Conservation (phyloP, 1,284 basidiomycete species). For the Omphalotus olearius region DNA sequence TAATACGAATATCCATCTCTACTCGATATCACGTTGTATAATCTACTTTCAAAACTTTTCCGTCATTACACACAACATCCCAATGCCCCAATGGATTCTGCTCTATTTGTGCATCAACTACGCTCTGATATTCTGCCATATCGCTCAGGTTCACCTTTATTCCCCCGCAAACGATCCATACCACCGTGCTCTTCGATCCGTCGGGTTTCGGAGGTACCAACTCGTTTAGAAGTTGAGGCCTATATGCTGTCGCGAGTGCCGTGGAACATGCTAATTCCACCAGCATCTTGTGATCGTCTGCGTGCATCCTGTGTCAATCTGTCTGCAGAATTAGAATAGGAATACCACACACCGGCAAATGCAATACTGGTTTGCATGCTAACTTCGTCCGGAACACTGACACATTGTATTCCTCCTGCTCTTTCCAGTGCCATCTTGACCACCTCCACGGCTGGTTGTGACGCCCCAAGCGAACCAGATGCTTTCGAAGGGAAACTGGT, state of each 20-base stretch:
- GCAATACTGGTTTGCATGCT: constrained; percentile 52
- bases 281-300: constrained; percentile 72
- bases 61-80: constrained; percentile 34
- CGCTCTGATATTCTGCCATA: constrained; percentile 38
- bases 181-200: constrained; percentile 33
- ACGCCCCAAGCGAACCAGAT: constrained; percentile 65
- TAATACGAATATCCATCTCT: too few relatives aligned
- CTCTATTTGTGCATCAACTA: constrained; percentile 31
- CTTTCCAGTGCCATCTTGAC: constrained; percentile 61
- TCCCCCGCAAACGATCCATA: constrained; percentile 71
- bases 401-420: constrained; percentile 47
- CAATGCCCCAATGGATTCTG: constrained; percentile 21
- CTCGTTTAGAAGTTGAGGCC: constrained; percentile 45
- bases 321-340: constrained; percentile 1
- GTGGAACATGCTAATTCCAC: constrained; percentile 71
- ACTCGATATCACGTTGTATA: constrained; percentile 15
- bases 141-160: constrained; percentile 61
- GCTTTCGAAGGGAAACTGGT: constrained; percentile 56
- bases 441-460: constrained; percentile 52
- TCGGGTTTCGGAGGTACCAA: constrained; percentile 35
- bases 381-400: constrained; percentile 62
- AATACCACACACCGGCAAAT: constrained; percentile 49
- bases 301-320: constrained; percentile 6
- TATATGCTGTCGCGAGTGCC: constrained; percentile 62
- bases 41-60: constrained; percentile 27